A percentile compares a stretch with the other conserved stretches of the same genome.
Evolutionary conservation across 768 basidiomycete genomes (phyloP).

Genomic region (Pleurotus pulmonarius): DNA sequence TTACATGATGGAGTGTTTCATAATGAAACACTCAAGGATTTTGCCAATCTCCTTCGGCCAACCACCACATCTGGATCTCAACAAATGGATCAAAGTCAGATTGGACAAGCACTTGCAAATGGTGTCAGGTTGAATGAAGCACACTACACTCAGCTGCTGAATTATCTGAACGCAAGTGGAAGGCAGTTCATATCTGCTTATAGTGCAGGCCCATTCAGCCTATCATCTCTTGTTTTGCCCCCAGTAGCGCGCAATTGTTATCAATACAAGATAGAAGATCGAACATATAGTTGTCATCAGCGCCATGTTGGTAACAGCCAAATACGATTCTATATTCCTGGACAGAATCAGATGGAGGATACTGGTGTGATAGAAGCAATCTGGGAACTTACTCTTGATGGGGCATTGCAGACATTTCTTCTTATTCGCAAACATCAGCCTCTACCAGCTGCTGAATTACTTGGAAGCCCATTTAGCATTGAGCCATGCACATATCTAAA

Average conservation of each 20-base stretch:
- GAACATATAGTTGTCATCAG: slow-evolving; percentile 14
- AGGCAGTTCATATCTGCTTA: no score
- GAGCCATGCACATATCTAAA: slow-evolving; percentile 11
- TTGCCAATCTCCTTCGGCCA: no score
- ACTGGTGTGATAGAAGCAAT: slow-evolving; percentile 17
- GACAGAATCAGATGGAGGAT: neutral
- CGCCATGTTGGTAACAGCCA: slow-evolving; percentile 19
- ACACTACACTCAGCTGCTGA: no score
- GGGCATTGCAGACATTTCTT: slow-evolving; percentile 15
- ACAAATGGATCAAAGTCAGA: no score
- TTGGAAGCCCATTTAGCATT: slow-evolving; percentile 12
- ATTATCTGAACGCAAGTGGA: no score
- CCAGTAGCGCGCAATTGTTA: slow-evolving; percentile 8
- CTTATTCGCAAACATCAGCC: slow-evolving; percentile 13
- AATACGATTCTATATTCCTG: slow-evolving; percentile 17
- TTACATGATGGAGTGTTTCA: no score
- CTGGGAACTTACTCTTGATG: slow-evolving; percentile 15
- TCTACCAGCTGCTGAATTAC: slow-evolving; percentile 7
- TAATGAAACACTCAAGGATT: no score
- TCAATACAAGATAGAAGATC: slow-evolving; percentile 12
- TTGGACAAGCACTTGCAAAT: neutral
- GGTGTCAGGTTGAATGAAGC: no score
- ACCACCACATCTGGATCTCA: no score
- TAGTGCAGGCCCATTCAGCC: neutral
- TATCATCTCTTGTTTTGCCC: slow-evolving; percentile 10